These are phyloP conservation scores for Wickerhamomyces sp. DNA, from an alignment of 1,139 yeast genomes.

Conservation along the genomic window DNA sequence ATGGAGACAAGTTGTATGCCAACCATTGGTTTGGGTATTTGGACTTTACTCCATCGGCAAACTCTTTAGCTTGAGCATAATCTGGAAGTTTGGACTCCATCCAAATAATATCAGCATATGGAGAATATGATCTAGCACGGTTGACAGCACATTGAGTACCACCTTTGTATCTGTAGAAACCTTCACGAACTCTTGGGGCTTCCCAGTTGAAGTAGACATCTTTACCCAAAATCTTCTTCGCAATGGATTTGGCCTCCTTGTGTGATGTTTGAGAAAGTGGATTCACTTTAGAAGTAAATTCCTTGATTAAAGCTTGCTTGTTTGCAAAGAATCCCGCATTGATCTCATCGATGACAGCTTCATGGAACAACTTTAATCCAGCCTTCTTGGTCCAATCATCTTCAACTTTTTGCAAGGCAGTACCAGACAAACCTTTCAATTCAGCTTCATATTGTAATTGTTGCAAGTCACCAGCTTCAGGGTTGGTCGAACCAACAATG, in stretches of 20 bases:
- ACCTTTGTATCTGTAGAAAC: constrained; percentile 93
- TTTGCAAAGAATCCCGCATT: constrained; percentile 52
- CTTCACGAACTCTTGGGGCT: constrained; percentile 92
- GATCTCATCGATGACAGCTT: constrained; percentile 86
- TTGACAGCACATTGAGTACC: constrained; percentile 97
- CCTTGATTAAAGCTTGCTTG: constrained; percentile 59
- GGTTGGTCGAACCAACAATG: constrained; percentile 87
- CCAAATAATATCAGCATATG: constrained; percentile 95
- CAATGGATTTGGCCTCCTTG: constrained; percentile 75
- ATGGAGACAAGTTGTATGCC: constrained; percentile 93
- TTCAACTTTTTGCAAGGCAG: constrained; percentile 67
- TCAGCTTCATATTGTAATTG: constrained; percentile 83
- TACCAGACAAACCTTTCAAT: constrained; percentile 65
- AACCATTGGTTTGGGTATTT: constrained; percentile 88
- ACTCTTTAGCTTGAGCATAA: constrained; percentile 88
- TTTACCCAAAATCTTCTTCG: constrained; percentile 71
- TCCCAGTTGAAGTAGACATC: constrained; percentile 96
- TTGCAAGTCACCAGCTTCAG: constrained; percentile 60
- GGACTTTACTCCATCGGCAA: constrained; percentile 84
- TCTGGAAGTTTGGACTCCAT: constrained; percentile 98
- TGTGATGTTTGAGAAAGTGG: constrained; percentile 75
- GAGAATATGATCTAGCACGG: constrained; percentile 95
- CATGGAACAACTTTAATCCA: constrained; percentile 82
- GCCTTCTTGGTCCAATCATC: constrained; percentile 81
- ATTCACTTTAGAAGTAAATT: constrained; percentile 64